Base-by-base conservation (phyloP, 352 stramenopile species). In the Aphanomyces stellatus region DNA sequence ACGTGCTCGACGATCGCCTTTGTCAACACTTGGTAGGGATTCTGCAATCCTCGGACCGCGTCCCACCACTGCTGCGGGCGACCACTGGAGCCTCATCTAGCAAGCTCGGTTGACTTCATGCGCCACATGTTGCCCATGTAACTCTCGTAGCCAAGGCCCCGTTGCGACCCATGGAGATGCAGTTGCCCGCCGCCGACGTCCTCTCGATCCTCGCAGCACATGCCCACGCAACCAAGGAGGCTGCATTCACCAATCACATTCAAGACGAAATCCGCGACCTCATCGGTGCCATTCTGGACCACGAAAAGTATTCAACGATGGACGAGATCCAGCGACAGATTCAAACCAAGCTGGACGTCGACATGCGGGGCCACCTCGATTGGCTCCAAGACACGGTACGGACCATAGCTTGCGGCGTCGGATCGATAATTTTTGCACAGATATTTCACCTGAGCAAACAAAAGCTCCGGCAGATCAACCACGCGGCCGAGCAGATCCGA, bases 391-490 rank as follows among this genome's bases (percentile, higher is more conserved):
- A 57, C 25, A 57, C 49, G 8, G 49, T 57, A 57, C 25, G 30
- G 37, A 1, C 6, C 42, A 22, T 24, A 43, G 42, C 42, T 22
- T 22, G n/a, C 42, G 8, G 5, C 19, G 13, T 35, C 4, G 49
- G 13, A 2, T 37, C 7, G 19, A 30, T 13, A 24, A 34, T 15
- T 28, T 57, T 22, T 5, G 6, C 49, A 1, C 19, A 57, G 49
- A 37, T 57, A 7, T 57, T 57, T 57, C 49, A 57, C n/a, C 49
- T 34, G 2, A 57, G 49, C 49, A 57, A 57, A 24, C 49, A 57
- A 57, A 57, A 57, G 49, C 49, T 57, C 0, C 30, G 33, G 30
- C 25, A 24, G 33, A 57, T 57, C 49, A 57, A 57, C 30, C 6
- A 57, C 7, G 49, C 49, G 0, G 49, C 49, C 30, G 25, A 40